phyloP scores from a whole-genome alignment of 208 protist species.

The Wallacemonas sp. region DNA sequence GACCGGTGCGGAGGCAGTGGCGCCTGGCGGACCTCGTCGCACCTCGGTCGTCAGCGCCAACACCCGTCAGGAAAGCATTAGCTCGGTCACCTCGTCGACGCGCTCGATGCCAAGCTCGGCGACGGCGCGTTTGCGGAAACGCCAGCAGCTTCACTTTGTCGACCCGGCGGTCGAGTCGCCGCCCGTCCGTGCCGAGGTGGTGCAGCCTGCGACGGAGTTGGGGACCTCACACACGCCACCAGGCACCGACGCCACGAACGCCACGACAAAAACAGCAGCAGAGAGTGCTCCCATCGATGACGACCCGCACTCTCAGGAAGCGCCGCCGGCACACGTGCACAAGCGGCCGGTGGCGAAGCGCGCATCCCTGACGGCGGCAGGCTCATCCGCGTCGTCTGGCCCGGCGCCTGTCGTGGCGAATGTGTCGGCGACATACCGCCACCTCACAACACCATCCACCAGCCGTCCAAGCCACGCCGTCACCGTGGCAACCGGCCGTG shows the following conservation, averaged over 20 bases:
- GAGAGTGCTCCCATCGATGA: too few species aligned
- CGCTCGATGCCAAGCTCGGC: neutral
- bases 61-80: neutral
- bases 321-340: too few species aligned
- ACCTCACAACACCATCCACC: neutral
- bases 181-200: neutral
- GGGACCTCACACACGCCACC: too few species aligned
- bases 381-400: neutral
- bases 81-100: conserved; percentile 6
- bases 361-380: too few species aligned
- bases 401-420: neutral
- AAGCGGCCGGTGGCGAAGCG: too few species aligned
- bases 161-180: neutral
- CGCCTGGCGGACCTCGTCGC: neutral
- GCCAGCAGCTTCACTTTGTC: neutral
- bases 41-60: neutral
- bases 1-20: too few species aligned
- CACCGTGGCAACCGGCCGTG: neutral
- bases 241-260: too few species aligned
- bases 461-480: neutral
- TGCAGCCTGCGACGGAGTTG: neutral
- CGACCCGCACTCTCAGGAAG: too few species aligned
- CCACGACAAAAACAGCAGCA: neutral
- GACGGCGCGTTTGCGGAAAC: neutral
- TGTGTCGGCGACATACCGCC: neutral